Base-by-base conservation (phyloP, 176 grass and related monocot genomes). In the Hyparrhenia diplandra region DNA sequence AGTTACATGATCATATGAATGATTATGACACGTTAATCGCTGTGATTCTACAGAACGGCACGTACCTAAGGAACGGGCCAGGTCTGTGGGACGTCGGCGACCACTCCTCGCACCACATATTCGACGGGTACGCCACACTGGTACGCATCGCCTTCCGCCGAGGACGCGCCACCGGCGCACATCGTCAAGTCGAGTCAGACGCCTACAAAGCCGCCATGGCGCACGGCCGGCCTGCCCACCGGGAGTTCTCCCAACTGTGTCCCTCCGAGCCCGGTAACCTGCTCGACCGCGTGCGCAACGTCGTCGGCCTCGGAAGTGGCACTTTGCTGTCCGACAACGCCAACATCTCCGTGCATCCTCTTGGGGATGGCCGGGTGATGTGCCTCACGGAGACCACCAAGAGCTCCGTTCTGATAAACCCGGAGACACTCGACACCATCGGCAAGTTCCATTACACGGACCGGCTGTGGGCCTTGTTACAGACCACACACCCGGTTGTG, bases 341-440 rank as follows among this genome's bases (percentile, higher is more conserved):
- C 27, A 63, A 63, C 27, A 31, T 63, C 27, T 63, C 60, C 12
- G 60, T 63, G 60, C 27, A 30, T 0, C 60, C 12, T 0, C 27
- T 63, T 1, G 60, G 60, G 0, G 60, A 63, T 1, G 90, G 87
- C 21, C 79, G 90, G 60, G 90, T 92, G 36, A 14, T 89, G 35
- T 92, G 87, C 71, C 90, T 92, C 35, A 89, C 87, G 11, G 90
- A 89, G 64, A 85, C 87, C 57, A 71, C 62, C 66, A 92, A 92
- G 47, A 67, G 87, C 10, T 87, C 90, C 21, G 63, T 92, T 12
- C 69, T 89, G 67, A 78, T 92, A 69, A 80, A 92, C 68, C 90
- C 90, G 1, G 85, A 89, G 35, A 87, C 87, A 39, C 84, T 92
- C 5, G 87, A 89, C 4, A 92, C 90, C 0, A 54, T 92, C 5